These are phyloP conservation scores for Turritis glabra DNA, from an alignment of 345 rosid genomes.

Conservation along the genomic window DNA sequence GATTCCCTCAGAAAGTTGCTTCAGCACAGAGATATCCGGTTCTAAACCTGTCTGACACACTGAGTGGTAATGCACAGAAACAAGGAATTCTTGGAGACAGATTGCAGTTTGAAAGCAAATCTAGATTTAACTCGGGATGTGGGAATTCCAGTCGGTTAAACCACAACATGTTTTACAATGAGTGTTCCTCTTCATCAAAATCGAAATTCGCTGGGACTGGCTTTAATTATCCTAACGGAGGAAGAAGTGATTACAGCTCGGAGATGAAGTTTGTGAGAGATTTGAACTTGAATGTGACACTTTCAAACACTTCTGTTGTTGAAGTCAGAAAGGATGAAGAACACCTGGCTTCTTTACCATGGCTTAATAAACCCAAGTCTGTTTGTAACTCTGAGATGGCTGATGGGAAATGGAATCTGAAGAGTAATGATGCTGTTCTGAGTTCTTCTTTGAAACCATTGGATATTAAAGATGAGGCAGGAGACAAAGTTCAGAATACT, in stretches of 20 bases:
- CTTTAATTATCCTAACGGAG: slow-evolving; percentile 27
- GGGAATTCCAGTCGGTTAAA: slow-evolving; percentile 30
- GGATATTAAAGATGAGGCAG: slow-evolving; percentile 33
- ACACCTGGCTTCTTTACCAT: slow-evolving; percentile 41
- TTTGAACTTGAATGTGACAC: slow-evolving; percentile 41
- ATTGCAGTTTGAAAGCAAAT: slow-evolving; percentile 46
- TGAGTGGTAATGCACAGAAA: slow-evolving; percentile 49
- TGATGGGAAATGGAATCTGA: slow-evolving; percentile 42
- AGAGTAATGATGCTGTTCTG: slow-evolving; percentile 38
- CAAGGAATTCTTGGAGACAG: slow-evolving; percentile 57
- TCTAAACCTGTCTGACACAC: slow-evolving; percentile 50
- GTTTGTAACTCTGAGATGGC: slow-evolving; percentile 40
- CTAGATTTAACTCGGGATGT: slow-evolving; percentile 37
- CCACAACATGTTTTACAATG: slow-evolving; percentile 37
- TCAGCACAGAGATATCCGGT: slow-evolving; percentile 52
- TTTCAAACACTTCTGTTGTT: slow-evolving; percentile 39
- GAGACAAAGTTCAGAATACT: slow-evolving; percentile 42
- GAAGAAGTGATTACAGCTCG: slow-evolving; percentile 37
- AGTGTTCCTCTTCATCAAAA: slow-evolving; percentile 48
- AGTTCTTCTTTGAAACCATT: slow-evolving; percentile 39
- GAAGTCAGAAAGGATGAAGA: slow-evolving; percentile 52
- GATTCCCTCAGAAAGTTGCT: slow-evolving; percentile 56
- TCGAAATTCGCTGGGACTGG: slow-evolving; percentile 17
- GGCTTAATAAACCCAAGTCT: slow-evolving; percentile 45
- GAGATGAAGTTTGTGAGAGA: slow-evolving; percentile 43